Evolutionary conservation across 148 eudicot genomes (phyloP), one percentile per base, ranked within the genome.

Genomic region (Dysphania ambrosioides): DNA sequence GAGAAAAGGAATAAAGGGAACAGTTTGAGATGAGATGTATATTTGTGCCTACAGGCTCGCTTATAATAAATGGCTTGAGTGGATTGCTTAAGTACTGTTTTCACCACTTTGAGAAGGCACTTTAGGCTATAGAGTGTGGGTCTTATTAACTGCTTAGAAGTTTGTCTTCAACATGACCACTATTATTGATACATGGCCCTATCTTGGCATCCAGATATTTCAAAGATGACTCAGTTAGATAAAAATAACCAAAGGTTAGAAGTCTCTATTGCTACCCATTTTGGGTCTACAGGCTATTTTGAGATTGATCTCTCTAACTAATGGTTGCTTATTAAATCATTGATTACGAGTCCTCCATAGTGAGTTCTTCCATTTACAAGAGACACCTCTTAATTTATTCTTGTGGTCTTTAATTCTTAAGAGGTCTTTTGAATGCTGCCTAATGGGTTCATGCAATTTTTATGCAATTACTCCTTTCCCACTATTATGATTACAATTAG

Each of bases 241-340:
- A 95, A 95, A 92, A 89, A 90, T 79, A 88, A 97, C 81, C 99
- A 95, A 89, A 95, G 99, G 99, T 95, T 23, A 73, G 91, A 68
- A 30, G n/a, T 70, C 68, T 82, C 11, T 58, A 56, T 15, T 66
- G 57, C 29, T 51, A 6, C 35, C 18, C 21, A 15, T 42, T 23
- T 47, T 72, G 21, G 30, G 27, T 55, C 42, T 42, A n/a, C n/a
- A n/a, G n/a, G n/a, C n/a, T n/a, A n/a, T 2, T 3, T 47, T 57
- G 27, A 61, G 58, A n/a, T n/a, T n/a, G n/a, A n/a, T n/a, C n/a
- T n/a, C 71, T 62, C 10, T 36, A 55, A 23, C 21, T 65, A 27
- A 41, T 64, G 64, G 32, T 31, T 73, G 47, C 31, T 32, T 68
- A 6, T 62, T 13, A 41, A 21, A 5, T 57, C 51, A 66, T 66